Base-by-base conservation (phyloP, 202 grass and related monocot genomes). In the Schoenoplectus tabernaemontani region DNA sequence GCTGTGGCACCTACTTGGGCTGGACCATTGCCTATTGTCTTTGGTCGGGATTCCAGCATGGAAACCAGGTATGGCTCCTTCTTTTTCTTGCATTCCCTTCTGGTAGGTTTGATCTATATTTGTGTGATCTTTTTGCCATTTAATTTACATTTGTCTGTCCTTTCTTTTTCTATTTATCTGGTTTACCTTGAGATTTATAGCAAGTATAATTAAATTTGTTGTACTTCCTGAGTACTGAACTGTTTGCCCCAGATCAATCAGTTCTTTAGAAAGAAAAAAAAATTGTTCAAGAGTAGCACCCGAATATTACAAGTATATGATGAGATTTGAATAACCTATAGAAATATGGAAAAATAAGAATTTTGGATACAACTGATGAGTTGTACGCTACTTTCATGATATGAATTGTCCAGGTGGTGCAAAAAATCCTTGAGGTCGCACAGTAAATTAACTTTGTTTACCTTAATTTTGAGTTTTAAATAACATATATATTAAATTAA, bases 1-100 rank as follows among this genome's bases (percentile, higher is more conserved):
- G 83, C 96, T 81, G 91, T 99, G 85, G 88, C 91, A 87, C 92
- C 96, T 85, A 99, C 96, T 28, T 99, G 96, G 96, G 88, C 92
- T 57, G 96, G 96, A 50, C 92, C 92, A 17, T 90, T 99, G 56
- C 90, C 96, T 48, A 99, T 99, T 72, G 92, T 99, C 78, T 99
- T 99, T 88, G 96, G 90, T 60, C 85, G 92, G 54, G 86, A 86
- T 84, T 92, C 90, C 43, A 80, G 86, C 79, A 93, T 96, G 92
- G 92, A 99, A 89, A 82, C 96, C 42, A 96, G 96, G 96, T 99
- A 88, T 46, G n/a, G 2, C 62, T 57, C 43, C 19, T n/a, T n/a
- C n/a, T 43, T 68, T 84, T 34, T 19, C 64, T 66, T 78, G 28
- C 51, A 66, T 54, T 24, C 62, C 5, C 67, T 75, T 67, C 24